Base-by-base conservation (phyloP, 768 basidiomycete genomes). In the Tricholoma saponaceum region DNA sequence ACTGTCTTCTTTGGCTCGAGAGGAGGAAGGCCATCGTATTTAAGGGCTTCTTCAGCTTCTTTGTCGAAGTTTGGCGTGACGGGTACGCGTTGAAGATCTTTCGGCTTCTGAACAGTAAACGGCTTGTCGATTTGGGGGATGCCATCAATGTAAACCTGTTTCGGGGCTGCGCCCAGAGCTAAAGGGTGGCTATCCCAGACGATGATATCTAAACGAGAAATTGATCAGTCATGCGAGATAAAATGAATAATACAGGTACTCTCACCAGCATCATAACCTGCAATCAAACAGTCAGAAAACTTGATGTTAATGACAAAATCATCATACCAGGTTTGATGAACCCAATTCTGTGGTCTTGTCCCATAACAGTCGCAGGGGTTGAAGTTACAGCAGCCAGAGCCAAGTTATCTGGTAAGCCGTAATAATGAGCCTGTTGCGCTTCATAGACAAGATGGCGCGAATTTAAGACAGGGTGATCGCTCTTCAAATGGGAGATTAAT, bases 121-220 rank as follows among this genome's bases (percentile, higher is more conserved):
- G 85, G 79, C 4, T 71, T 64, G 22, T 72, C 63, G 2, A 90
- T 67, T 67, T 97, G 95, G 1, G 87, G 70, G 52, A 95, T 87
- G 2, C 95, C 95, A 63, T 97, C 95, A 58, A 96, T 90, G 71
- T 85, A 92, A 16, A 94, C 91, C 72, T 95, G 91, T 32, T 79
- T 76, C 4, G 92, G 93, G 0, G 91, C 88, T 13, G 92, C 90
- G 2, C 91, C 90, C 10, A 95, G 72, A 0, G 87, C 81, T 16
- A 96, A 76, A 0, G 94, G 94, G 72, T 95, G 92, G 43, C 84
- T 86, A 61, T 91, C 89, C 88, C 89, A 91, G 0, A 93, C 74
- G 30, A 93, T 85, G 30, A 94, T 56, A 72, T 95, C 90, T 88
- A n/a, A 14, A 28, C 1, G 23, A 46, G 35, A 14, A 37, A 16